Conservation (phyloP, 2,329 filamentous ascomycete genomes). For the Sporothrix sp. region DNA sequence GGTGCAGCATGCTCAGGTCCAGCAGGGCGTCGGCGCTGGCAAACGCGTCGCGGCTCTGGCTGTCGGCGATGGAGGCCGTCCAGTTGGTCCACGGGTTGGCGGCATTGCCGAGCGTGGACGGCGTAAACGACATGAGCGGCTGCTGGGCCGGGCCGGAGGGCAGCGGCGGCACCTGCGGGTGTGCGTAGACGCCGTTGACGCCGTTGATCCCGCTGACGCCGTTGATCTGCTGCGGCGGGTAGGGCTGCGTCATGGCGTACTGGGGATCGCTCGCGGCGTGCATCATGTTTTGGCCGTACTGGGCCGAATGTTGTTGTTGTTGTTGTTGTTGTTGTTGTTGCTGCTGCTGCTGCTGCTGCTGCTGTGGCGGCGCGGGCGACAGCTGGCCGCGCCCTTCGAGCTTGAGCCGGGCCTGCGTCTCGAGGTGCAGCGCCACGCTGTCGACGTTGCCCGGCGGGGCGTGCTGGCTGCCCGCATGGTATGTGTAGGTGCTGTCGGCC, state of each 20-base stretch:
- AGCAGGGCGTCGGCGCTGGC: constrained; percentile 37
- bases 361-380: background rate
- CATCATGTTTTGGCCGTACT: background rate
- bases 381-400: constrained; percentile 11
- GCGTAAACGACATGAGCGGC: constrained; percentile 1
- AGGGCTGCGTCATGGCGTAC: background rate
- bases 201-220: background rate
- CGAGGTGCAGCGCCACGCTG: constrained; percentile 24
- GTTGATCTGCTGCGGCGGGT: background rate
- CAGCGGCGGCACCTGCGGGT: background rate
- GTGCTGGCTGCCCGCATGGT: too few relatives aligned
- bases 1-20: constrained; percentile 31
- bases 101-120: constrained; percentile 12
- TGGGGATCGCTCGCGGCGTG: background rate
- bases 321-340: constrained; percentile 1
- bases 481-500: too few relatives aligned
- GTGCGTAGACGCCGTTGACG: background rate
- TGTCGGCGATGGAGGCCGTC: constrained; percentile 42
- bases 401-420: constrained; percentile 13
- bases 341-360: background rate
- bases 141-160: background rate
- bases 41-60: constrained; percentile 34
- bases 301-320: background rate
- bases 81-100: constrained; percentile 46
- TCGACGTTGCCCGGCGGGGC: constrained; percentile 32